Base-by-base conservation (phyloP, 208 protist genomes). In the Jaenimonas drosophilae region DNA sequence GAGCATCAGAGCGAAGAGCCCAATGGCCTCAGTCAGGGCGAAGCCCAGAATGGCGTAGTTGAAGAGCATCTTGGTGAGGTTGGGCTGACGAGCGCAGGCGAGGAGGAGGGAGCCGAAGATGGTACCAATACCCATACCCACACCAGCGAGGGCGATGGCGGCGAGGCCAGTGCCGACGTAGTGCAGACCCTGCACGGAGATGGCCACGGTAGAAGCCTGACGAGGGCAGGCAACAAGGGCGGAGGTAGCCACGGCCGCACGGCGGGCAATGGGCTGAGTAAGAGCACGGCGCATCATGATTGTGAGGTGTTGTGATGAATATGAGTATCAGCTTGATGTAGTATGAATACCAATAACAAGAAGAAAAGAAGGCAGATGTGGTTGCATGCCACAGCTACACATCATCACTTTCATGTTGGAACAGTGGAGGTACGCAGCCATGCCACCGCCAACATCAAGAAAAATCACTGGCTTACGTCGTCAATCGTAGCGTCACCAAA, bases 11-110 rank as follows among this genome's bases (percentile, higher is more conserved):
- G 81, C 78, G 55, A 94, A 94, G 61, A 94, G 70, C 49, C 81
- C 86, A 50, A 94, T 90, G 61, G 86, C 86, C 68, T 94, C 86
- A 36, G 86, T 91, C 59, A 94, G 70, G 41, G 86, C 86, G 59
- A 94, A 94, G 31, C 86, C 86, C 6, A 94, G 79, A 88, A 94
- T 90, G 54, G 81, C 80, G 66, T 94, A 94, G 78, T 90, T 90
- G 64, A 94, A 91, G 31, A 94, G 69, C 82, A 88, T 87, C 67
- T 87, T 87, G 48, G 79, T 83, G 43, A 94, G 53, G 64, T 91
- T 91, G 14, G 86, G 86, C 70, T 94, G 81, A 34, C 81, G 86
- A 25, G 86, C 81, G 65, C 79, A 89, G 54, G 76, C 79, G 20
- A 94, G 57, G 11, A 94, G 66, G 24, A 91, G 75, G 52, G 62